Base-by-base conservation (phyloP, 345 rosid species). In the Eutrema yunnanense region DNA sequence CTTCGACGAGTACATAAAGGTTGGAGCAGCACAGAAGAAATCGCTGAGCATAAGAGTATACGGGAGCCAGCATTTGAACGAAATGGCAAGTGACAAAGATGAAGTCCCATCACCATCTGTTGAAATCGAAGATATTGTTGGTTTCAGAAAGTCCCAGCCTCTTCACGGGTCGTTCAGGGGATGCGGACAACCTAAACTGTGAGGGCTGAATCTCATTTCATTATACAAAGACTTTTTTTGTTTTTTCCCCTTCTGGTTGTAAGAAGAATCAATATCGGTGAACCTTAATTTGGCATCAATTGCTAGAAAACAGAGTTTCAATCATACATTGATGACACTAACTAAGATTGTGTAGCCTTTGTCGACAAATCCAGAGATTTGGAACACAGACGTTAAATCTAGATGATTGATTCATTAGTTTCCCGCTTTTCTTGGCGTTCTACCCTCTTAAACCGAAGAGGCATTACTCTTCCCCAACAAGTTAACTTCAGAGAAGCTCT, bases 151-250 rank as follows among this genome's bases (percentile, higher is more conserved):
- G 67, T 87, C 96, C 1, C 92, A 78, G 30, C 82, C 97, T 59
- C 98, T 91, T 60, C 87, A 91, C 51, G 88, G 89, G 38, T 91
- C 97, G 37, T 87, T 89, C 72, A 87, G 92, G 64, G 96, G 89
- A 29, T 73, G 83, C 60, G 84, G 80, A 55, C 84, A 81, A 41
- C 64, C 73, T 76, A 84, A 82, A 78, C 75, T 87, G 75, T 83
- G 73, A 77, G 52, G 41, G 38, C 40, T 40, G 32, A 76, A 63
- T 30, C 71, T 47, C 71, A 13, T 26, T 12, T 46, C 47, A 36
- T 29, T 42, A 59, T 68, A 67, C 67, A 51, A 67, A 66, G 37
- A 65, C 37, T 14, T 2, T 4, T 55, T 6, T 46, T 16, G 16
- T 5, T 40, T 55, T 55, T 44, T 57, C 3, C 27, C 7, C 4